phyloP scores from a whole-genome alignment of 2,329 filamentous ascomycete genomes.

The Grosmannia penicillata region DNA sequence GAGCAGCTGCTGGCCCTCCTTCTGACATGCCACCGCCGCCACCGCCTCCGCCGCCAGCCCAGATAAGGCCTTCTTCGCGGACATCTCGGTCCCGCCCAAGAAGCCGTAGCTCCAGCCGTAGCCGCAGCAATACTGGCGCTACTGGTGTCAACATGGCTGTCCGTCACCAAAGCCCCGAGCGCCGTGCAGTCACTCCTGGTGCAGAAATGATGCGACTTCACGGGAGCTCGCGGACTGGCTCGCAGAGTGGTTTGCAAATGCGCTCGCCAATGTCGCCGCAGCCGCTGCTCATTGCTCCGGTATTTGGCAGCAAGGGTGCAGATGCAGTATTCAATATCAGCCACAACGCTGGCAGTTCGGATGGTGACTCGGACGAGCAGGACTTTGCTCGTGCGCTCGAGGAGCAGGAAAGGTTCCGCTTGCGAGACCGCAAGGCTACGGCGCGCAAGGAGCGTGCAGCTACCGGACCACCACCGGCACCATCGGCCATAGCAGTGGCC shows the following conservation, averaged over 20 bases:
- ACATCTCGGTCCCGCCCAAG: slow-evolving; percentile 18
- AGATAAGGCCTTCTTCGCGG: too few species aligned
- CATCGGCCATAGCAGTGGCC: slow-evolving; percentile 9
- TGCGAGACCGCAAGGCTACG: slow-evolving; percentile 22
- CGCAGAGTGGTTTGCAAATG: slow-evolving; percentile 36
- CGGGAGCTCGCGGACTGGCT: too few species aligned
- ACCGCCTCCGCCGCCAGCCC: slow-evolving; percentile 16
- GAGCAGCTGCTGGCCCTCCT: too few species aligned
- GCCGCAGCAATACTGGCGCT: slow-evolving; percentile 19
- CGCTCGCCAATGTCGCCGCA: slow-evolving; percentile 71
- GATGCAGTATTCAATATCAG: too few species aligned
- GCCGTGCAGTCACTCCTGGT: slow-evolving; percentile 26
- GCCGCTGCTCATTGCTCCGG: slow-evolving; percentile 62
- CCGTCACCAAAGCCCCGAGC: slow-evolving; percentile 35
- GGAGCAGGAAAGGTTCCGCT: slow-evolving; percentile 40
- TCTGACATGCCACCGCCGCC: slow-evolving; percentile 1
- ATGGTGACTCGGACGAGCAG: slow-evolving; percentile 44
- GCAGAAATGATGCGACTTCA: too few species aligned
- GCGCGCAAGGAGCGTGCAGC: slow-evolving; percentile 15
- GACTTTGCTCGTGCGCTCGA: slow-evolving; percentile 36
- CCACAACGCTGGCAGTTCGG: slow-evolving; percentile 37
- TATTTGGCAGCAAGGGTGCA: too few species aligned
- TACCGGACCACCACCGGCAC: slow-evolving; percentile 14
- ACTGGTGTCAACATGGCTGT: slow-evolving; percentile 24
- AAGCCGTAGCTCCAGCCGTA: slow-evolving; percentile 35